A percentile compares a stretch with the other conserved stretches of the same genome.
These are phyloP conservation scores for Mucor racemosus DNA, from an alignment of 371 early-diverging fungal genomes.

Conservation along the genomic window DNA sequence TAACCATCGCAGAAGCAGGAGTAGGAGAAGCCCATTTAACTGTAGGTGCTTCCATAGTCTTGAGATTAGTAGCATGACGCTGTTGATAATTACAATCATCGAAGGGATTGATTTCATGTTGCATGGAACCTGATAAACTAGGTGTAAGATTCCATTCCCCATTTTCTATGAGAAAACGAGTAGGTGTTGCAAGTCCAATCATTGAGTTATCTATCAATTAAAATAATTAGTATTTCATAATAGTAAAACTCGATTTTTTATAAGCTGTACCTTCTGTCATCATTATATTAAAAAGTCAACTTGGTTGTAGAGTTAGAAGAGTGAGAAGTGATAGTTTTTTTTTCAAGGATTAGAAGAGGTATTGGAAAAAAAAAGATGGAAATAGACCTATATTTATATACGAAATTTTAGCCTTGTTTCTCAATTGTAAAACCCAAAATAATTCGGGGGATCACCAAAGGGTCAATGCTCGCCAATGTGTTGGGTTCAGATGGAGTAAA, in stretches of 20 bases:
- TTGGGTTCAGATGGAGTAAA: neutral
- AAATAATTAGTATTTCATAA: neutral
- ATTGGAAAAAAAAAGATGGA: neutral
- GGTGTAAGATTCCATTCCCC: slow-evolving; percentile 41
- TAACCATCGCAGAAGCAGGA: neutral
- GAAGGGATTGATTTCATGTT: slow-evolving; percentile 39
- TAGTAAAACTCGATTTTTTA: neutral
- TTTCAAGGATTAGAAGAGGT: neutral
- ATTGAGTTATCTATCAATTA: slow-evolving; percentile 12
- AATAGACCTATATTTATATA: neutral
- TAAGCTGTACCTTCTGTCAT: slow-evolving; percentile 23
- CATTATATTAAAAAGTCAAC: neutral
- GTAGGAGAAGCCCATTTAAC: neutral
- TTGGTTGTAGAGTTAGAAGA: neutral
- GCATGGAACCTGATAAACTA: slow-evolving; percentile 16
- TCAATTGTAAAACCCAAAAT: neutral
- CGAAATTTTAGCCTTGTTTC: neutral
- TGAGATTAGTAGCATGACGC: neutral
- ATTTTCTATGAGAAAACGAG: slow-evolving; percentile 40
- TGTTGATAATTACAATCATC: slow-evolving; percentile 31
- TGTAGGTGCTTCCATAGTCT: neutral
- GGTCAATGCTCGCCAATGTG: slow-evolving; percentile 12
- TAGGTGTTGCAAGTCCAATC: slow-evolving; percentile 35
- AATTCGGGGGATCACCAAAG: slow-evolving; percentile 4
- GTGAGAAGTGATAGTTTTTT: neutral